Conservation (phyloP, 2,329 filamentous ascomycete species). For the Akanthomyces dipterigenus region DNA sequence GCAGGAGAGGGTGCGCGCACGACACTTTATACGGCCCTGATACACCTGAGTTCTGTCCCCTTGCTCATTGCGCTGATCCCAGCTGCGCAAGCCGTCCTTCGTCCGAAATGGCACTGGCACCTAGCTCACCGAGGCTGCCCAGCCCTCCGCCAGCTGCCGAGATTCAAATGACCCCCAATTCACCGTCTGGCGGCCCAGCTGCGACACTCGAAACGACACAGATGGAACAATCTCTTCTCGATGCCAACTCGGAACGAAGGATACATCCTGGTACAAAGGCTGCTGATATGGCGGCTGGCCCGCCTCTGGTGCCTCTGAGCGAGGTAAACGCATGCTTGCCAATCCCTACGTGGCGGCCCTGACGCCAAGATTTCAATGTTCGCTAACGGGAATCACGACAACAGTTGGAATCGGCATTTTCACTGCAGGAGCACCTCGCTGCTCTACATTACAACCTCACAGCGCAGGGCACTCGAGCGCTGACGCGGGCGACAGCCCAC, state of each 20-base stretch:
- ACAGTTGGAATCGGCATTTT: conserved; percentile 93
- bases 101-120: conserved; percentile 49
- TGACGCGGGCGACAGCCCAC: conserved; percentile 68
- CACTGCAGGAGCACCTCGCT: conserved; percentile 94
- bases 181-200: conserved; percentile 54
- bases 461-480: conserved; percentile 57
- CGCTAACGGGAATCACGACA: conserved; percentile 14
- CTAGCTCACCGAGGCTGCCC: conserved; percentile 84
- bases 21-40: neutral
- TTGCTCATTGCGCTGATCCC: neutral
- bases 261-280: conserved; percentile 90
- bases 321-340: conserved; percentile 52
- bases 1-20: conserved; percentile 1
- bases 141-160: conserved; percentile 93
- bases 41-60: conserved; percentile 1
- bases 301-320: conserved; percentile 75
- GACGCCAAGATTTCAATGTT: neutral
- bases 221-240: conserved; percentile 57
- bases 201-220: conserved; percentile 52
- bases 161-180: conserved; percentile 79
- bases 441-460: conserved; percentile 82
- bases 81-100: neutral
- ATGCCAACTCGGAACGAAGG: conserved; percentile 70
- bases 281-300: conserved; percentile 87
- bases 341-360: neutral